phyloP scores from a whole-genome alignment of 2,329 filamentous ascomycete species.

The Cercospora brassicicola region DNA sequence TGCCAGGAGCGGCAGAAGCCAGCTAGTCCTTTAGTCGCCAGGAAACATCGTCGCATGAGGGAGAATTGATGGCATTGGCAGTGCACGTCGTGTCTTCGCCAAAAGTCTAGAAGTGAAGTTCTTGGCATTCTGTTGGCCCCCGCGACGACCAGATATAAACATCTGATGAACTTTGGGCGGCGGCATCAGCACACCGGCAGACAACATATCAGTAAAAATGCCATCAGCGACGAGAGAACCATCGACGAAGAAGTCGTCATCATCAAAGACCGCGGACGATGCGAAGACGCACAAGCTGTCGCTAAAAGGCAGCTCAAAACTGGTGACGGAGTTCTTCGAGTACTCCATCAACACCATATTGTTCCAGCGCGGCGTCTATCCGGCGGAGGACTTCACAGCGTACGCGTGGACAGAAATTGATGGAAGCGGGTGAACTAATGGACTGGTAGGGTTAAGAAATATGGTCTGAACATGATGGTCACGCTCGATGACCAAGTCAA shows the following conservation, averaged over 20 bases:
- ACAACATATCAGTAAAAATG: conserved; percentile 16
- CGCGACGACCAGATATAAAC: conserved; percentile 16
- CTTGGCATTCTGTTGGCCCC: conserved; percentile 13
- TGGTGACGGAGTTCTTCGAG: conserved; percentile 86
- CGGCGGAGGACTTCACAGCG: conserved; percentile 94
- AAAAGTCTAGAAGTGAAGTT: conserved; percentile 10
- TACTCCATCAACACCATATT: conserved; percentile 98
- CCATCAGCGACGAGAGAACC: conserved; percentile 22
- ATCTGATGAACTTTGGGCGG: conserved; percentile 5
- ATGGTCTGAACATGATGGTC: conserved; percentile 97
- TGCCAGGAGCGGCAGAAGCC: conserved; percentile 24
- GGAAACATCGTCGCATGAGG: conserved; percentile 54
- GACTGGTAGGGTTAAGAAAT: conserved; percentile 78
- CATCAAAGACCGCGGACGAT: conserved; percentile 54
- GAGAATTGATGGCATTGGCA: conserved; percentile 6
- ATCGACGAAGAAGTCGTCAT: conserved; percentile 19
- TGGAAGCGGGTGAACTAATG: neutral
- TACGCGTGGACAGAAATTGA: conserved; percentile 47
- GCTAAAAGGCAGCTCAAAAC: conserved; percentile 64
- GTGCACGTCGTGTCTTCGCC: neutral
- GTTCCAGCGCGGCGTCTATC: conserved; percentile 83
- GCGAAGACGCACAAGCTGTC: conserved; percentile 94
- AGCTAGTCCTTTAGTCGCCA: conserved; percentile 26
- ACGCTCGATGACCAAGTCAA: conserved; percentile 97
- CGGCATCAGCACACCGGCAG: conserved; percentile 1